Evolutionary conservation across 1,284 basidiomycete species (phyloP), one percentile per base, ranked within the genome.

Genomic region (Volvariella surrecta): DNA sequence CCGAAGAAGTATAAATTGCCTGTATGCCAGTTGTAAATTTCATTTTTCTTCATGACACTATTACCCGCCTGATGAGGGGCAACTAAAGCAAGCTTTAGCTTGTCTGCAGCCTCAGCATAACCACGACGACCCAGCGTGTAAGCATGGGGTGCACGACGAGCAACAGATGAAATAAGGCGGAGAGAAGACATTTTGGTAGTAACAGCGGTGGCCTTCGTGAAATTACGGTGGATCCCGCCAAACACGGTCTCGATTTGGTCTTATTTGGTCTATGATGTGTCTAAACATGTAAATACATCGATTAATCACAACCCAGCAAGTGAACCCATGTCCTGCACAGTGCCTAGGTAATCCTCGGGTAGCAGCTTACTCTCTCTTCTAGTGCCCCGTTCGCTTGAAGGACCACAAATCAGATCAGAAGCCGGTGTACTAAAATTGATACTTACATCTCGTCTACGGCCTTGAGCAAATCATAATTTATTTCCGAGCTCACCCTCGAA

Each of bases 381-480:
- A 9, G 78, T 68, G 13, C 86, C 87, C 31, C 82, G 70, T 58
- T 89, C 86, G 49, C 86, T 89, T 48, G 3, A 49, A 39, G 6
- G 19, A 45, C 30, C 15, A 19, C 2, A 35, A 42, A n/a, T 39
- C 9, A 43, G 13, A 10, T 18, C 24, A 6, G 24, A 11, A 28
- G 11, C 8, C 21, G 1, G n/a, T 34, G 13, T 16, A 22, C 19
- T 19, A 28, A 32, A 18, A 35, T n/a, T 10, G 15, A 16, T n/a
- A 65, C 89, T 60, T 58, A 92, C 88, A 99, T 88, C 58, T 89
- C 81, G 60, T 99, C 94, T n/a, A 97, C 67, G 4, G 89, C 87
- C 41, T 82, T 74, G 60, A 97, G 74, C 32, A 99, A 74, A 63
- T 99, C 96, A 59, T 94, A 96, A 58, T 95, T 97, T 59, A 99